Evolutionary conservation across 768 basidiomycete genomes (phyloP).

Genomic region (Suillus americanus): DNA sequence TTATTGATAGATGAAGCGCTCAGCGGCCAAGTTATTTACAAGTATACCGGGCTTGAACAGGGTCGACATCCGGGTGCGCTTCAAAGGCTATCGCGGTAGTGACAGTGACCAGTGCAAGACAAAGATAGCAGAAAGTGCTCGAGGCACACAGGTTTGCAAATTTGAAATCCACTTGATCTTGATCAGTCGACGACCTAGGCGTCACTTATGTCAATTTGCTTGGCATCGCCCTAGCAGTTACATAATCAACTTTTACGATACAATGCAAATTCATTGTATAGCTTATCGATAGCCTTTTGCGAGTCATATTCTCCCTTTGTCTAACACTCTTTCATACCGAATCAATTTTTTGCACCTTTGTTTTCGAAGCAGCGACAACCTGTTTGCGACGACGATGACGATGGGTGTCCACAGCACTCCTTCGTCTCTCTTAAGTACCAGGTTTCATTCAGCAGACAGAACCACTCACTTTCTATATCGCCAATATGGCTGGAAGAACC

Average conservation of each 20-base stretch:
- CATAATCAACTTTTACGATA: too few relatives aligned
- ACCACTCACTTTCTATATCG: background rate
- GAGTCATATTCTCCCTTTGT: background rate
- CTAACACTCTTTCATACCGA: slow-evolving; percentile 1
- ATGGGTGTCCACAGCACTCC: background rate
- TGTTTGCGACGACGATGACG: background rate
- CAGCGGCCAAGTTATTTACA: too few relatives aligned
- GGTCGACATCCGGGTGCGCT: background rate
- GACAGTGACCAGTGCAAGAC: slow-evolving; percentile 1
- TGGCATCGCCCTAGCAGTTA: too few relatives aligned
- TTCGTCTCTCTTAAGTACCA: background rate
- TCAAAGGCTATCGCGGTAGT: slow-evolving; percentile 6
- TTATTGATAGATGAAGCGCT: background rate
- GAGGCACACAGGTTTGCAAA: too few relatives aligned
- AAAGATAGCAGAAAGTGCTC: too few relatives aligned
- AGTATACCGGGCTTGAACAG: background rate
- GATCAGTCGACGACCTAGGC: too few relatives aligned
- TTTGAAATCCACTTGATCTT: too few relatives aligned
- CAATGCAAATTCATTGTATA: background rate
- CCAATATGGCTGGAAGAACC: background rate
- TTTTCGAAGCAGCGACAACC: background rate
- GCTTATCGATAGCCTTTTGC: background rate
- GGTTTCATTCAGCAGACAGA: background rate
- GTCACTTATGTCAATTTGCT: too few relatives aligned
- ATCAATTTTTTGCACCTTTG: background rate